Percentiles rank a stretch among this genome's conserved stretches.
These are phyloP conservation scores for Naganishia sp. DNA, from an alignment of 1,284 basidiomycete genomes.

Conservation along the genomic window DNA sequence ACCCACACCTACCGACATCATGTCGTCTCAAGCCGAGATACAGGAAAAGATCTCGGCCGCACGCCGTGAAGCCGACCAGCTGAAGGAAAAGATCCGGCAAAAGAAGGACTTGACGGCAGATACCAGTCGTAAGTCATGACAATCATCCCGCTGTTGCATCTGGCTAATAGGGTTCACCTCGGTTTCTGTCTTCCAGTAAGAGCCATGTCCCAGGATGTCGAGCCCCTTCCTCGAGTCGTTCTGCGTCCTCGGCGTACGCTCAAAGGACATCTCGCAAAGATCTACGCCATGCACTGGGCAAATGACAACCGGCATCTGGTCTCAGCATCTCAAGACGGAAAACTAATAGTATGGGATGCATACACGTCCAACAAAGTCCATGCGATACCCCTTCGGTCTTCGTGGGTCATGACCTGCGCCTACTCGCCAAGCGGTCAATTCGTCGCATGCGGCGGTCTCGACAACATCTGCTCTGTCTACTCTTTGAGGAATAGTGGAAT, in stretches of 20 bases:
- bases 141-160: background rate
- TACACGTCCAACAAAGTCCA: constrained; percentile 99
- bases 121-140: constrained; percentile 75
- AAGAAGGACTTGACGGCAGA: constrained; percentile 94
- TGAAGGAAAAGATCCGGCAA: constrained; percentile 96
- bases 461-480: constrained; percentile 99
- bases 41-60: constrained; percentile 94
- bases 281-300: constrained; percentile 99
- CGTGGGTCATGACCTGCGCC: constrained; percentile 99
- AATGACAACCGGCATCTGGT: constrained; percentile 94
- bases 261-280: constrained; percentile 96
- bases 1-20: constrained; percentile 26
- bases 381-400: constrained; percentile 93
- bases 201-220: constrained; percentile 94
- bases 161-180: no score
- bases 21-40: constrained; percentile 70
- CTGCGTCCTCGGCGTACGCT: constrained; percentile 93
- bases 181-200: constrained; percentile 63
- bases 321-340: constrained; percentile 97
- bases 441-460: constrained; percentile 96
- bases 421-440: constrained; percentile 95
- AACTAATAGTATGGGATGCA: constrained; percentile 99
- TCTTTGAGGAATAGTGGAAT: constrained; percentile 67
- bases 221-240: constrained; percentile 88
- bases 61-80: constrained; percentile 88